A percentile compares a stretch with the other conserved stretches of the same genome.
phyloP scores from a whole-genome alignment of 1,139 yeast genomes.

The Candida mesenterica region DNA sequence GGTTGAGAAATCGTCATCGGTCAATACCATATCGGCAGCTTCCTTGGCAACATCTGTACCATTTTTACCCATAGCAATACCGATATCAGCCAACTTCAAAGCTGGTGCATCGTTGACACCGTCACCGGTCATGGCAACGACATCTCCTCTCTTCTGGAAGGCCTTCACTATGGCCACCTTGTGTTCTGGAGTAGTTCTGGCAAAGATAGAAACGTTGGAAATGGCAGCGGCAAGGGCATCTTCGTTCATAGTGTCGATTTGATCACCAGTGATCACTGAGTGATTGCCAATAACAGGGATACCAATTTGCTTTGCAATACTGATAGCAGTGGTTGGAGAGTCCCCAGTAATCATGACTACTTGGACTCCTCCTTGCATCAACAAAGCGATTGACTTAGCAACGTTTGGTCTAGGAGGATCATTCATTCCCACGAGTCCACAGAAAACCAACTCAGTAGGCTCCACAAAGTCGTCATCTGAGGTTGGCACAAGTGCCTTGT shows the following conservation, averaged over 20 bases:
- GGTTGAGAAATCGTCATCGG: constrained; percentile 94
- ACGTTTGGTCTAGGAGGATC: constrained; percentile 96
- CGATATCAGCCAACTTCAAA: constrained; percentile 91
- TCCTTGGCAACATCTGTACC: constrained; percentile 99
- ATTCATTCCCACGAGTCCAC: constrained; percentile 90
- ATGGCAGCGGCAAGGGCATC: constrained; percentile 71
- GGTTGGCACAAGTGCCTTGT: constrained; percentile 26
- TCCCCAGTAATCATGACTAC: constrained; percentile 98
- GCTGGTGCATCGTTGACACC: constrained; percentile 99
- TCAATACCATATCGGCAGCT: constrained; percentile 96
- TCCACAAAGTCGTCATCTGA: constrained; percentile 28
- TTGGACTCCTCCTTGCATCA: constrained; percentile 90
- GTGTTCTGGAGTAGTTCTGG: constrained; percentile 96
- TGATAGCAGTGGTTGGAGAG: constrained; percentile 85
- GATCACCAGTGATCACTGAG: constrained; percentile 81
- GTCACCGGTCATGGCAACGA: constrained; percentile 99
- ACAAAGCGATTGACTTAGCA: constrained; percentile 61
- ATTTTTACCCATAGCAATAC: constrained; percentile 94
- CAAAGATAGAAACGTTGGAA: constrained; percentile 84
- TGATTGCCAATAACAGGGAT: constrained; percentile 71
- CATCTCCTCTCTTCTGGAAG: constrained; percentile 86
- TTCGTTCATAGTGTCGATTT: constrained; percentile 68
- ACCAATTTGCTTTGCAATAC: constrained; percentile 89
- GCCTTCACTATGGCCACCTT: constrained; percentile 90
- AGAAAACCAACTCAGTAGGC: constrained; percentile 64